A percentile compares a stretch with the other conserved stretches of the same genome.
Conservation (phyloP, 768 basidiomycete species). For the Tephrocybe sp. region DNA sequence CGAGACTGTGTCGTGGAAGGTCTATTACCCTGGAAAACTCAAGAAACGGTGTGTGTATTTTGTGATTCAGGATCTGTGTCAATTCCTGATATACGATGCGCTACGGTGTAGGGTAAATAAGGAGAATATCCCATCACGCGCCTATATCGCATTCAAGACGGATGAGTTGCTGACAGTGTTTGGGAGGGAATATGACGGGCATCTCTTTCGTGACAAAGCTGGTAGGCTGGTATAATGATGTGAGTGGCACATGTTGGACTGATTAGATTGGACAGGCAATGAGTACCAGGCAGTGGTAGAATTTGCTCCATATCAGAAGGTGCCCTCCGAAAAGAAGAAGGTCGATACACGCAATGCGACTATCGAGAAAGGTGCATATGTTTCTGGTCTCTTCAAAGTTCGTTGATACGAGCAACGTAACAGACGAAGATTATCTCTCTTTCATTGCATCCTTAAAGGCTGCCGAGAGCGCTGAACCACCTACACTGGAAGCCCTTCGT, state of each 20-base stretch:
- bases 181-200: conserved; percentile 85
- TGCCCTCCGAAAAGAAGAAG: conserved; percentile 75
- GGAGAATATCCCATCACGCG: conserved; percentile 83
- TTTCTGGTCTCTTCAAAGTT: neutral
- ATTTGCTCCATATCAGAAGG: conserved; percentile 89
- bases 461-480: conserved; percentile 44
- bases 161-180: conserved; percentile 72
- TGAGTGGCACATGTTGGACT: neutral
- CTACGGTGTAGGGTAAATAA: conserved; percentile 63
- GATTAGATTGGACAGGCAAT: conserved; percentile 53
- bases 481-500: conserved; percentile 66
- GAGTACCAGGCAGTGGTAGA: conserved; percentile 90
- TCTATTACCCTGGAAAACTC: conserved; percentile 65
- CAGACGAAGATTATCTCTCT: conserved; percentile 82
- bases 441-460: conserved; percentile 75
- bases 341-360: conserved; percentile 78
- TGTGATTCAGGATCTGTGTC: neutral
- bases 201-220: conserved; percentile 87
- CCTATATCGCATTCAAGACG: conserved; percentile 87
- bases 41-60: conserved; percentile 56
- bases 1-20: conserved; percentile 66
- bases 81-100: neutral
- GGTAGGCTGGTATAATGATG: conserved; percentile 47
- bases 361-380: conserved; percentile 76
- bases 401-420: neutral